Evolutionary conservation across 768 basidiomycete species (phyloP).

Genomic region (Lactarius akahatsu): DNA sequence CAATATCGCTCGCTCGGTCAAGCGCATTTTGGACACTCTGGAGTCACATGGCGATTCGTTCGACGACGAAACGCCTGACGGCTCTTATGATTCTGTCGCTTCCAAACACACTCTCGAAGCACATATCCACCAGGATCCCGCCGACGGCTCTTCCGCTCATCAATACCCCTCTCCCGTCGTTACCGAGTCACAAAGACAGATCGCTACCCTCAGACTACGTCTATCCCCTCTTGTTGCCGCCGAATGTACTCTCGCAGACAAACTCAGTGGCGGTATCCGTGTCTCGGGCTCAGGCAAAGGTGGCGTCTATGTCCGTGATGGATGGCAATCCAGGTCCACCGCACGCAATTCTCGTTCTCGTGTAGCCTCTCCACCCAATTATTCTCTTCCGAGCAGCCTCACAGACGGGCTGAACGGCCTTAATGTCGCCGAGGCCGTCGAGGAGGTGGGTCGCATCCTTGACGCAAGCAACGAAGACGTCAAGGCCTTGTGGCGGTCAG

Average conservation of each 20-base stretch:
- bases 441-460: constrained; percentile 42
- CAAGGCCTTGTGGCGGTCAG: constrained; percentile 68
- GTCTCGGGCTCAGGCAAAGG: constrained; percentile 77
- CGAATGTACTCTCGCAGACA: constrained; percentile 64
- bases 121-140: constrained; percentile 2
- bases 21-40: constrained; percentile 37
- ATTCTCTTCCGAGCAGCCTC: background rate
- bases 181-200: constrained; percentile 25
- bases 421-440: constrained; percentile 22
- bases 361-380: constrained; percentile 5
- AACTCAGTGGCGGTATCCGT: constrained; percentile 69
- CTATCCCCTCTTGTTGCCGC: constrained; percentile 59
- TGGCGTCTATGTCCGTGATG: constrained; percentile 72
- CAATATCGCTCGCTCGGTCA: constrained; percentile 55
- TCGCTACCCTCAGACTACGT: constrained; percentile 49
- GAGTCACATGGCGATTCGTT: constrained; percentile 33
- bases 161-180: constrained; percentile 6
- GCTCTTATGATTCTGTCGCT: constrained; percentile 11
- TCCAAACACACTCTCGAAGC: constrained; percentile 18
- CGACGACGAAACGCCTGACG: constrained; percentile 21
- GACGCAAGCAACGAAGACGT: constrained; percentile 62
- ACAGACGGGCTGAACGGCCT: constrained; percentile 9
- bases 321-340: constrained; percentile 74
- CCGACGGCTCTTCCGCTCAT: constrained; percentile 9
- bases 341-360: constrained; percentile 35